Evolutionary conservation across 208 protist species (phyloP).

Genomic region (Leishmania major): DNA sequence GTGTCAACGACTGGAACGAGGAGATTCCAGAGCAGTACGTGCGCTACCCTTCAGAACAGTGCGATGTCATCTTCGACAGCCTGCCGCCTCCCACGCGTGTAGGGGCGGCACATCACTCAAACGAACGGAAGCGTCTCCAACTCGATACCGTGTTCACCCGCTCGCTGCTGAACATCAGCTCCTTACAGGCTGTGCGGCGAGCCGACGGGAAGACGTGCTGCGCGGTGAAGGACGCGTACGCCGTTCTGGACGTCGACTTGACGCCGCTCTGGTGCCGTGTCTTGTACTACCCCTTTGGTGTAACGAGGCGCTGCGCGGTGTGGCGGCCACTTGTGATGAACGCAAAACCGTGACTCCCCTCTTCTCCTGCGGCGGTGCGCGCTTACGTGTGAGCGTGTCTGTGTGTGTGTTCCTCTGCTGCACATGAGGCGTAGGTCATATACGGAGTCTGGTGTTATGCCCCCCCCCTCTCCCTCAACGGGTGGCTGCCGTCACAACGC

Average conservation of each 20-base stretch:
- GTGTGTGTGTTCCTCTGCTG: background rate
- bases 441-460: background rate
- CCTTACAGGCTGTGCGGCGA: conserved; percentile 1
- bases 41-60: conserved; percentile 30
- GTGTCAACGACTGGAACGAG: conserved; percentile 59
- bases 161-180: conserved; percentile 25
- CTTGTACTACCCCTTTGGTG: conserved; percentile 69
- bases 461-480: background rate
- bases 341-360: background rate
- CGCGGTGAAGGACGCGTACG: conserved; percentile 24
- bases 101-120: conserved; percentile 1
- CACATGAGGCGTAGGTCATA: too few relatives aligned
- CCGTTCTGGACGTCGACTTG: conserved; percentile 47
- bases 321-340: conserved; percentile 45
- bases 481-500: too few relatives aligned
- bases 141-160: conserved; percentile 32
- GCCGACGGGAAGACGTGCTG: conserved; percentile 20
- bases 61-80: conserved; percentile 62
- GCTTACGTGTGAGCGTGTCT: background rate
- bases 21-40: conserved; percentile 63
- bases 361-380: background rate
- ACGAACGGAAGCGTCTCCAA: conserved; percentile 4
- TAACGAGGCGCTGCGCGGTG: conserved; percentile 47
- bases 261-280: conserved; percentile 76
- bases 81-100: conserved; percentile 14